A percentile compares a stretch with the other conserved stretches of the same genome.
Evolutionary conservation across 768 basidiomycete genomes (phyloP).

Genomic region (Lyophyllum atratum): DNA sequence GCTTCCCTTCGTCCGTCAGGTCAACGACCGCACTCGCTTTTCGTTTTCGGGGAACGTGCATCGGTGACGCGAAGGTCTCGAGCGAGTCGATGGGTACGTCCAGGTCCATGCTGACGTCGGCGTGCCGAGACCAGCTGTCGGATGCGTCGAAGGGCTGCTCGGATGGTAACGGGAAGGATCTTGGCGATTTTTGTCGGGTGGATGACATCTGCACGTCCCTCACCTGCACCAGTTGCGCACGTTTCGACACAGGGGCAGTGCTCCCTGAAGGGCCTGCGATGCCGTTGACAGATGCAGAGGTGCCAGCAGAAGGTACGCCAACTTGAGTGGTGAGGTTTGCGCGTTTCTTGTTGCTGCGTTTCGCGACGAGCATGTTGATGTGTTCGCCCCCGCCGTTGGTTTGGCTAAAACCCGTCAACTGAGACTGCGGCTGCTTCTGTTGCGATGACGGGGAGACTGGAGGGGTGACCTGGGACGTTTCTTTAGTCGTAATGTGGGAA

Average conservation of each 20-base stretch:
- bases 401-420: slow-evolving; percentile 29
- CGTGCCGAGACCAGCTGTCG: slow-evolving; percentile 35
- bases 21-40: slow-evolving; percentile 42
- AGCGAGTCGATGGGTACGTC: slow-evolving; percentile 57
- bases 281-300: slow-evolving; percentile 12
- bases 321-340: slow-evolving; percentile 27
- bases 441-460: slow-evolving; percentile 52
- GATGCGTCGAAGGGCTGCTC: slow-evolving; percentile 50
- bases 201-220: slow-evolving; percentile 27
- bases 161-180: slow-evolving; percentile 48
- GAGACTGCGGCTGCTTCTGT: slow-evolving; percentile 31
- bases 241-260: slow-evolving; percentile 34
- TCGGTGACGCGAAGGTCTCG: slow-evolving; percentile 41
- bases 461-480: slow-evolving; percentile 39
- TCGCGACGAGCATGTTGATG: slow-evolving; percentile 75
- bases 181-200: slow-evolving; percentile 22
- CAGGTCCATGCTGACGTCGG: slow-evolving; percentile 53
- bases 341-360: slow-evolving; percentile 70
- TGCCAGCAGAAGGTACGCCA: slow-evolving; percentile 24
- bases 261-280: slow-evolving; percentile 21
- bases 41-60: slow-evolving; percentile 46
- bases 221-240: slow-evolving; percentile 33
- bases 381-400: slow-evolving; percentile 52
- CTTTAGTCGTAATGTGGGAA: slow-evolving; percentile 48
- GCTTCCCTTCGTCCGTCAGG: slow-evolving; percentile 40